These are phyloP conservation scores for Nematodospora anomalae DNA, from an alignment of 1,139 yeast genomes.

Conservation along the genomic window DNA sequence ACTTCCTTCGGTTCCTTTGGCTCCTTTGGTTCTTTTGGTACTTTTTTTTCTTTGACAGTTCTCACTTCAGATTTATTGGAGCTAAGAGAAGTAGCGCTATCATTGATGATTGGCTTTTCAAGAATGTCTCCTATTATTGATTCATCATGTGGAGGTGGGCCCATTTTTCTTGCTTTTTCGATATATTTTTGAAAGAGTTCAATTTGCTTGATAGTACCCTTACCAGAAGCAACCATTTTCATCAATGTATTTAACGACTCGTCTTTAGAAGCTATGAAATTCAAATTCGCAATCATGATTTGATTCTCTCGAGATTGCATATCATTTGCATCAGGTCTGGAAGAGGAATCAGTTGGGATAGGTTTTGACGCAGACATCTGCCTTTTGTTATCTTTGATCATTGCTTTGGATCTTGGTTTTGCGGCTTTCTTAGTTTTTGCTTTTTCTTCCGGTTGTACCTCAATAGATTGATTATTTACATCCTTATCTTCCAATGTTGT, in stretches of 20 bases:
- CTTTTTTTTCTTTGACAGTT: slow-evolving; percentile 1
- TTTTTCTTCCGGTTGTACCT: slow-evolving; percentile 2
- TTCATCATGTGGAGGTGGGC: slow-evolving; percentile 52
- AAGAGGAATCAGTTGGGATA: background rate
- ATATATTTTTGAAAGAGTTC: slow-evolving; percentile 78
- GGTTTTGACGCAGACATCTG: slow-evolving; percentile 1
- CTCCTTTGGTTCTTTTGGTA: slow-evolving; percentile 3
- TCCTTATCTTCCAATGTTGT: slow-evolving; percentile 2
- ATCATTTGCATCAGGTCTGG: slow-evolving; percentile 26
- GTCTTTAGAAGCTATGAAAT: slow-evolving; percentile 76
- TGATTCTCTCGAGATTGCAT: slow-evolving; percentile 67
- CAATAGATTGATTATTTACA: slow-evolving; percentile 2
- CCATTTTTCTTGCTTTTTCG: slow-evolving; percentile 73
- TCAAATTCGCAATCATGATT: slow-evolving; percentile 79
- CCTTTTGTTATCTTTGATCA: background rate
- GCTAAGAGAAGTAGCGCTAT: background rate
- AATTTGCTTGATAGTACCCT: slow-evolving; percentile 70
- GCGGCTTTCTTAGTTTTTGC: background rate
- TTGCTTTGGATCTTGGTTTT: background rate
- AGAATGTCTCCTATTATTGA: slow-evolving; percentile 2
- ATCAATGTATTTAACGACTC: slow-evolving; percentile 65
- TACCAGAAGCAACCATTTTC: slow-evolving; percentile 83
- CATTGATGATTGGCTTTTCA: background rate
- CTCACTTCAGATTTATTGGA: background rate
- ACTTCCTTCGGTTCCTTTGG: slow-evolving; percentile 17